Evolutionary conservation across 768 basidiomycete genomes (phyloP).

Genomic region (Boletus huronensis): DNA sequence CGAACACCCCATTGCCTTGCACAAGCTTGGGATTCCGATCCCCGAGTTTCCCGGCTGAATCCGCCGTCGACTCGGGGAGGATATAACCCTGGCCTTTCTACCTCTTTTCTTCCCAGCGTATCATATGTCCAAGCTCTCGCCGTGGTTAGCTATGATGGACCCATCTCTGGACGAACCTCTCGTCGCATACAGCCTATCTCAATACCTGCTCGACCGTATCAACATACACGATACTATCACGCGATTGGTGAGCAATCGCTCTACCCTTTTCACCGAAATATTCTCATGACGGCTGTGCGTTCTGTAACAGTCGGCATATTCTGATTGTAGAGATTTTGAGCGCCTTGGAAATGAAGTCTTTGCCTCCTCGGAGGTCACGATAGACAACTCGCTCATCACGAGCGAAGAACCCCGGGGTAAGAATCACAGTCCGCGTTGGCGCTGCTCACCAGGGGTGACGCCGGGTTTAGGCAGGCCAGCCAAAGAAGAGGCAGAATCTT

Average conservation of each 20-base stretch:
- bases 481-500: constrained; percentile 19
- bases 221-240: constrained; percentile 29
- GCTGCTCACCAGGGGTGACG: constrained; percentile 1
- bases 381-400: constrained; percentile 22
- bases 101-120: not conserved
- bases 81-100: constrained; percentile 7
- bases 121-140: not conserved
- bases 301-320: constrained; percentile 18
- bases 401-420: constrained; percentile 20
- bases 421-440: not conserved
- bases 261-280: not conserved
- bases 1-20: not conserved
- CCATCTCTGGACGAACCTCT: constrained; percentile 5
- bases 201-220: constrained; percentile 24
- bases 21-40: not conserved
- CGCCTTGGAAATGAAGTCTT: constrained; percentile 27
- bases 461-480: constrained; percentile 10
- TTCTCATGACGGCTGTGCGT: not conserved
- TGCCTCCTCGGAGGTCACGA: constrained; percentile 19
- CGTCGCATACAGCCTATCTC: constrained; percentile 14
- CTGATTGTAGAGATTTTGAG: constrained; percentile 27
- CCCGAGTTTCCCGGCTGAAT: constrained; percentile 1
- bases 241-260: constrained; percentile 19
- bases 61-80: constrained; percentile 5
- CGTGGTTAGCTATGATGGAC: constrained; percentile 5